phyloP scores from a whole-genome alignment of 2,329 filamentous ascomycete species.

The Diaporthe sp. region DNA sequence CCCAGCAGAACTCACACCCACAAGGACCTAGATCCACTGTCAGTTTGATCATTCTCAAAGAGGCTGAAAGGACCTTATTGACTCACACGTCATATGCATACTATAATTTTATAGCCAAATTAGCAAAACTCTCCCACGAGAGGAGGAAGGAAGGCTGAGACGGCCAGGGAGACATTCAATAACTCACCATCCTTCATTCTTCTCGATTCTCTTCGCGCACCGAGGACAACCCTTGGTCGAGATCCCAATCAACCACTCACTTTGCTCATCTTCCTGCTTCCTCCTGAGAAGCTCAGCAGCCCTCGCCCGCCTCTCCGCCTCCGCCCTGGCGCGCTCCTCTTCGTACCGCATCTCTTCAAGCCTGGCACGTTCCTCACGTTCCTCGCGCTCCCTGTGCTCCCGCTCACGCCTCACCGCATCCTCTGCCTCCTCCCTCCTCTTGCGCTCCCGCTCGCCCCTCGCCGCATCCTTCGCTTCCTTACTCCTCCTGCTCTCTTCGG shows the following conservation, averaged over 20 bases:
- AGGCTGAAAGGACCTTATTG: not conserved
- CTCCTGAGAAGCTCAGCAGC: constrained; percentile 25
- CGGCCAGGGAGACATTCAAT: no score
- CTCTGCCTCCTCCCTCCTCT: not conserved
- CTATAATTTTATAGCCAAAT: constrained; percentile 15
- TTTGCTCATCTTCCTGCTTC: constrained; percentile 38
- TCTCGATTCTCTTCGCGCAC: constrained; percentile 43
- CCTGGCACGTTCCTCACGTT: constrained; percentile 7
- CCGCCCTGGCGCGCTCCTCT: constrained; percentile 22
- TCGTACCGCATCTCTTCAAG: constrained; percentile 14
- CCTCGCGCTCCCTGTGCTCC: not conserved
- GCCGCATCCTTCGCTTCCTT: not conserved
- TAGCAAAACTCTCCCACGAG: not conserved
- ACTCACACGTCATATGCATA: constrained; percentile 45
- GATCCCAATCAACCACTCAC: constrained; percentile 34
- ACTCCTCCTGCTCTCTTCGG: not conserved
- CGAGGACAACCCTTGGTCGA: constrained; percentile 43
- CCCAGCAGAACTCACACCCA: constrained; percentile 43
- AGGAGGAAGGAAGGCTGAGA: no score
- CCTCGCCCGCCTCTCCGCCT: constrained; percentile 14
- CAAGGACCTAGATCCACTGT: constrained; percentile 36
- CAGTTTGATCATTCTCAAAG: not conserved
- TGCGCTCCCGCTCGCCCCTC: constrained; percentile 4
- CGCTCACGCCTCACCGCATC: not conserved
- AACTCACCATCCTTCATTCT: constrained; percentile 43